Percentiles rank a stretch among this genome's conserved stretches.
Evolutionary conservation across 768 basidiomycete species (phyloP).

Genomic region (Lentinula lateritia): DNA sequence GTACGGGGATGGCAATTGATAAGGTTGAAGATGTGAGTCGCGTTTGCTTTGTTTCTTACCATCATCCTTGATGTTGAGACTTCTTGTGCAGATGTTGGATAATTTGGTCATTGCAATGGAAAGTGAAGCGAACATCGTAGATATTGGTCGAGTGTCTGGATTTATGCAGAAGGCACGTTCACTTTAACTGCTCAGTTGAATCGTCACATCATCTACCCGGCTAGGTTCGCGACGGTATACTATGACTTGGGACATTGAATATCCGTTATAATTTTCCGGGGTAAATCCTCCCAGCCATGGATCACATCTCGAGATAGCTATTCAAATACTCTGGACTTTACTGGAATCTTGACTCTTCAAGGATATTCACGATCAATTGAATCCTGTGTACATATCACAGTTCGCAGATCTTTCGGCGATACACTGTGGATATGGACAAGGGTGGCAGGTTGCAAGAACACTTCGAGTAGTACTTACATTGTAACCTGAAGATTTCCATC

Average conservation of each 20-base stretch:
- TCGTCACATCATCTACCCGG: not conserved
- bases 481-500: too few relatives aligned
- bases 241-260: not conserved
- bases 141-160: constrained; percentile 80
- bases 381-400: too few relatives aligned
- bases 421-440: too few relatives aligned
- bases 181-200: not conserved
- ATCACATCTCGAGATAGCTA: too few relatives aligned
- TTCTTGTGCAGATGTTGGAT: constrained; percentile 63
- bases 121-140: constrained; percentile 77
- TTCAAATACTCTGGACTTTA: too few relatives aligned
- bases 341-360: too few relatives aligned
- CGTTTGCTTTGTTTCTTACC: not conserved
- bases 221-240: not conserved
- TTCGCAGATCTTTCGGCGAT: too few relatives aligned
- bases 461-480: too few relatives aligned
- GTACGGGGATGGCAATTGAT: constrained; percentile 81
- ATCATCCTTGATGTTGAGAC: not conserved
- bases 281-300: too few relatives aligned
- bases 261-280: too few relatives aligned
- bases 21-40: constrained; percentile 82
- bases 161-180: constrained; percentile 85
- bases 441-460: too few relatives aligned
- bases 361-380: too few relatives aligned
- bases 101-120: constrained; percentile 83